A percentile compares a stretch with the other conserved stretches of the same genome.
Evolutionary conservation across 306 rosid species (phyloP).

Genomic region (Malus asiatica): DNA sequence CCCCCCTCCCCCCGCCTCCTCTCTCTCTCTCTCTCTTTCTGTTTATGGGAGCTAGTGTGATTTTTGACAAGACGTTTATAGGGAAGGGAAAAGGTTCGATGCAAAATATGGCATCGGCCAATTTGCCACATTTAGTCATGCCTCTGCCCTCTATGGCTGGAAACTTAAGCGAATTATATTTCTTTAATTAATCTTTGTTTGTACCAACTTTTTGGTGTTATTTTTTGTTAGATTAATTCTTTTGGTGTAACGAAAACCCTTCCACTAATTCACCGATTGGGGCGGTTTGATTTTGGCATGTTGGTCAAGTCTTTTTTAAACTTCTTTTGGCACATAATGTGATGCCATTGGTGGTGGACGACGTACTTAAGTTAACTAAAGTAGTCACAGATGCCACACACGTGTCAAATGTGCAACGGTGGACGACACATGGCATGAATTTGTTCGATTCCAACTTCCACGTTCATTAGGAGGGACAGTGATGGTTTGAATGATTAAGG

Average conservation of each 20-base stretch:
- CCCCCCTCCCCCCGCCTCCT: not conserved
- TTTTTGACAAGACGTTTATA: conserved; percentile 35
- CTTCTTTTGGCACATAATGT: not conserved
- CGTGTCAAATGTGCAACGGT: conserved; percentile 15
- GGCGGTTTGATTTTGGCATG: conserved; percentile 27
- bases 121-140: conserved; percentile 32
- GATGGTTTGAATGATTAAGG: conserved; percentile 10
- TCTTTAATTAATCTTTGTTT: conserved; percentile 6
- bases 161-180: conserved; percentile 6
- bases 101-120: conserved; percentile 18
- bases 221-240: conserved; percentile 11
- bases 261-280: conserved; percentile 28
- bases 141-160: not conserved
- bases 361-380: not conserved
- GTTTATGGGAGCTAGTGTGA: conserved; percentile 9
- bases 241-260: conserved; percentile 1
- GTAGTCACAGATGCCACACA: conserved; percentile 19
- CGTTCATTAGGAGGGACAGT: not conserved
- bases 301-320: not conserved
- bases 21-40: not conserved
- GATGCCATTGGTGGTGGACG: conserved; percentile 10
- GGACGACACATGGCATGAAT: conserved; percentile 15
- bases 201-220: conserved; percentile 8
- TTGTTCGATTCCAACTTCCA: conserved; percentile 16
- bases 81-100: conserved; percentile 16